Evolutionary conservation across 805 yeast species (phyloP).

Genomic region (Lipomyces mesembrius): DNA sequence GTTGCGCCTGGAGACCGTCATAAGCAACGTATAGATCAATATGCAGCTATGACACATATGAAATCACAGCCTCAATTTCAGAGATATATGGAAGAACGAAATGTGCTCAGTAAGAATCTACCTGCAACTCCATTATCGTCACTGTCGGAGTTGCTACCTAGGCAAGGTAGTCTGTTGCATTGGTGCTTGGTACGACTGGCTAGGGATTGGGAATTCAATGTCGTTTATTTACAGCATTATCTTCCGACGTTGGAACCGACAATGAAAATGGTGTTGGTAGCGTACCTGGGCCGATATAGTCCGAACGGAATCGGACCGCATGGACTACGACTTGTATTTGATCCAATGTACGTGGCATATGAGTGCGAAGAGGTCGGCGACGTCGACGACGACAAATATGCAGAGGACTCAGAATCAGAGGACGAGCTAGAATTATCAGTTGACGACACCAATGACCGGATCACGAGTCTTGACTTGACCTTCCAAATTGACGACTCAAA

Average conservation of each 20-base stretch:
- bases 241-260: conserved; percentile 28
- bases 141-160: conserved; percentile 27
- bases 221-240: conserved; percentile 30
- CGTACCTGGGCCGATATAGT: conserved; percentile 32
- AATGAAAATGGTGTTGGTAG: conserved; percentile 32
- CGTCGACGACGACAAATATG: background rate
- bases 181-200: conserved; percentile 32
- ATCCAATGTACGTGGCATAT: conserved; percentile 1
- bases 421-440: conserved; percentile 5
- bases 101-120: conserved; percentile 15
- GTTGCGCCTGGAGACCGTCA: conserved; percentile 8
- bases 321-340: conserved; percentile 31
- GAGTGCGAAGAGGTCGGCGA: conserved; percentile 3
- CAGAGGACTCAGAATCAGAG: conserved; percentile 14
- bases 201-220: conserved; percentile 34
- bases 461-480: conserved; percentile 31
- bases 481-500: conserved; percentile 32
- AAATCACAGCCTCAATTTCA: conserved; percentile 18
- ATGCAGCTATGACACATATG: conserved; percentile 8
- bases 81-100: conserved; percentile 13
- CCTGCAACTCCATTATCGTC: conserved; percentile 26
- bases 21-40: conserved; percentile 6
- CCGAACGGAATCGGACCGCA: conserved; percentile 24
- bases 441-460: conserved; percentile 29
- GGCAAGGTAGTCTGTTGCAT: conserved; percentile 27